These are phyloP conservation scores for Calonectria honghensis DNA, from an alignment of 2,329 filamentous ascomycete species.

Conservation along the genomic window DNA sequence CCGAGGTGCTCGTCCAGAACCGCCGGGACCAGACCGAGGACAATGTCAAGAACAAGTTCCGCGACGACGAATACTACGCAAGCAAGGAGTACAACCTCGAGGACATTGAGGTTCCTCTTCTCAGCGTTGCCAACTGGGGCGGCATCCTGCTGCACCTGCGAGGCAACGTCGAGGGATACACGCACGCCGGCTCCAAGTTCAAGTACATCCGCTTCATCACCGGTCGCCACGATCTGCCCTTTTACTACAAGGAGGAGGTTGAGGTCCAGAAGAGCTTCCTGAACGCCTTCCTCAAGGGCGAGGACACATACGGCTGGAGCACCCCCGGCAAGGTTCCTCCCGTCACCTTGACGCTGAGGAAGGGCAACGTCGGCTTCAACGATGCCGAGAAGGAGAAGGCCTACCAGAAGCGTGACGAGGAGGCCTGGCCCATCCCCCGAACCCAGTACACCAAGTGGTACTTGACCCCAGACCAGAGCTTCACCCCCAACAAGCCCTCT, in stretches of 20 bases:
- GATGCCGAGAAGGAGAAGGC: slow-evolving; percentile 75
- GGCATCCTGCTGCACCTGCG: slow-evolving; percentile 81
- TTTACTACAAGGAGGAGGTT: slow-evolving; percentile 82
- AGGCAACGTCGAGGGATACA: slow-evolving; percentile 81
- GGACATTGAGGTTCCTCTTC: slow-evolving; percentile 80
- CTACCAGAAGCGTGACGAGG: slow-evolving; percentile 74
- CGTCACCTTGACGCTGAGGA: slow-evolving; percentile 77
- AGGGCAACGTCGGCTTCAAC: slow-evolving; percentile 81
- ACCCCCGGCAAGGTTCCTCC: slow-evolving; percentile 72
- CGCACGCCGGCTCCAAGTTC: slow-evolving; percentile 77
- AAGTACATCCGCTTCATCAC: slow-evolving; percentile 83
- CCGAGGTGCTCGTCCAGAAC: slow-evolving; percentile 70
- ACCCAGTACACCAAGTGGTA: slow-evolving; percentile 79
- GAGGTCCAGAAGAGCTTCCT: slow-evolving; percentile 81
- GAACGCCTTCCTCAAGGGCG: slow-evolving; percentile 81
- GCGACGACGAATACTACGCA: slow-evolving; percentile 78
- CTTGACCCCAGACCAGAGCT: slow-evolving; percentile 68
- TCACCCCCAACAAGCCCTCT: slow-evolving; percentile 53
- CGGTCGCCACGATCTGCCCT: slow-evolving; percentile 82
- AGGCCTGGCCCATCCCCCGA: slow-evolving; percentile 79
- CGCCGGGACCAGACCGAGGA: slow-evolving; percentile 68
- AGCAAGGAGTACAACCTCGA: slow-evolving; percentile 78
- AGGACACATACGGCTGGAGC: slow-evolving; percentile 76
- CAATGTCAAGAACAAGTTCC: slow-evolving; percentile 71
- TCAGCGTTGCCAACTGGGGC: slow-evolving; percentile 83